Evolutionary conservation across 345 rosid species (phyloP).

Genomic region (Stellera chamaejasme): DNA sequence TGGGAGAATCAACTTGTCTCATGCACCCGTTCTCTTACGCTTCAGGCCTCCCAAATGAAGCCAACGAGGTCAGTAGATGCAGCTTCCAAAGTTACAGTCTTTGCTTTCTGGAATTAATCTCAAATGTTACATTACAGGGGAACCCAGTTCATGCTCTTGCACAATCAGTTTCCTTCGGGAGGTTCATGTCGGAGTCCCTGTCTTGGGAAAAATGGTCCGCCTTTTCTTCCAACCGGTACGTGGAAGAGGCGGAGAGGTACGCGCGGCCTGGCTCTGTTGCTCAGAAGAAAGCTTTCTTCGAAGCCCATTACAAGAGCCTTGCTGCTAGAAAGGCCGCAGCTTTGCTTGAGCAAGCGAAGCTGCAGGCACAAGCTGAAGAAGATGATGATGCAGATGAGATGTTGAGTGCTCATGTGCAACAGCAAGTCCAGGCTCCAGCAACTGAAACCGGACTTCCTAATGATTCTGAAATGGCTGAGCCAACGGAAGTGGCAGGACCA

Average conservation of each 20-base stretch:
- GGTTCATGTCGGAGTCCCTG: constrained; percentile 75
- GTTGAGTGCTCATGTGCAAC: constrained; percentile 3
- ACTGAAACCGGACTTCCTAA: constrained; percentile 6
- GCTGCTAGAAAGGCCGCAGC: constrained; percentile 83
- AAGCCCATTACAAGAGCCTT: constrained; percentile 74
- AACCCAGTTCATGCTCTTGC: constrained; percentile 53
- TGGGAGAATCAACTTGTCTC: constrained; percentile 88
- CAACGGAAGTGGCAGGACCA: constrained; percentile 10
- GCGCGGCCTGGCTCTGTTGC: constrained; percentile 83
- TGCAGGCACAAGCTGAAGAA: constrained; percentile 15
- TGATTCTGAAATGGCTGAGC: constrained; percentile 9
- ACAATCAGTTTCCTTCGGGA: constrained; percentile 86
- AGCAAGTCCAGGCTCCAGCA: constrained; percentile 6
- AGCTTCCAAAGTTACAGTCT: background rate
- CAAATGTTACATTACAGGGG: constrained; percentile 35
- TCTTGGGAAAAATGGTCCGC: constrained; percentile 95
- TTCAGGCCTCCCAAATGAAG: constrained; percentile 45
- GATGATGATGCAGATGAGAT: background rate
- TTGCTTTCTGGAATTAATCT: too few species aligned
- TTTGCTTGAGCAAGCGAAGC: constrained; percentile 49
- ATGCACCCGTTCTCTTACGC: constrained; percentile 78
- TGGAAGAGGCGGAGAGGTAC: constrained; percentile 74
- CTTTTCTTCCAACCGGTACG: constrained; percentile 62
- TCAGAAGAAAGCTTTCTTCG: constrained; percentile 82
- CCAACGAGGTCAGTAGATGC: constrained; percentile 44